Conservation (phyloP, 441 rosid genomes). For the Flueggea neowawraea region DNA sequence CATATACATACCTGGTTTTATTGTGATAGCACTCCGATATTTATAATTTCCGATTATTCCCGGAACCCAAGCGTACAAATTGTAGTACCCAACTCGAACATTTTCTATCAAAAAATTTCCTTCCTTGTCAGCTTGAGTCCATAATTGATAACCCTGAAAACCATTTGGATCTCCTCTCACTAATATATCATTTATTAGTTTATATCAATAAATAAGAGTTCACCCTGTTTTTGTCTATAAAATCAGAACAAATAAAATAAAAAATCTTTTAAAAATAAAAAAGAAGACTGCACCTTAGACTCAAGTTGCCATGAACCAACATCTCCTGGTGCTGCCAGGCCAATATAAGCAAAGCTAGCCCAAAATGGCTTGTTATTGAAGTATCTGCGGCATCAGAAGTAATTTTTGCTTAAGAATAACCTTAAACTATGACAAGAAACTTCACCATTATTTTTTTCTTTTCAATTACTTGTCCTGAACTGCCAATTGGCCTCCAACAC, state of each 20-base stretch:
- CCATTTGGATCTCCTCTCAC: background rate
- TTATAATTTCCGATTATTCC: slow-evolving; percentile 27
- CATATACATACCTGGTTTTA: slow-evolving; percentile 3
- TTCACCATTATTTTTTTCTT: background rate
- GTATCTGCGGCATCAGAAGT: background rate
- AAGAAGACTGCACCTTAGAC: slow-evolving; percentile 15
- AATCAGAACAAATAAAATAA: too few species aligned
- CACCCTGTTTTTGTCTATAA: too few species aligned
- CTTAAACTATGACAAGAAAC: background rate
- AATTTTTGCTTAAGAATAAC: background rate
- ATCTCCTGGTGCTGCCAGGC: slow-evolving; percentile 28
- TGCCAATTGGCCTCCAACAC: slow-evolving; percentile 13
- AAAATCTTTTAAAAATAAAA: background rate
- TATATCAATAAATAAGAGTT: background rate
- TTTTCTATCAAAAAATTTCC: slow-evolving; percentile 23
- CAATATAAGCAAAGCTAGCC: slow-evolving; percentile 22
- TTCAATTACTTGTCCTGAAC: slow-evolving; percentile 14
- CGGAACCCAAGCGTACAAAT: slow-evolving; percentile 27
- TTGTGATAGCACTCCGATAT: slow-evolving; percentile 3
- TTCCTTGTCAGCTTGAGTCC: slow-evolving; percentile 16
- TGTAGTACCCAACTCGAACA: slow-evolving; percentile 20
- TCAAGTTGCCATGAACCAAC: slow-evolving; percentile 26
- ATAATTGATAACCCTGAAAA: slow-evolving; percentile 28
- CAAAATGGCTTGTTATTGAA: background rate
- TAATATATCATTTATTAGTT: background rate